Evolutionary conservation across 768 basidiomycete species (phyloP).

Genomic region (Filobasidium floriforme): DNA sequence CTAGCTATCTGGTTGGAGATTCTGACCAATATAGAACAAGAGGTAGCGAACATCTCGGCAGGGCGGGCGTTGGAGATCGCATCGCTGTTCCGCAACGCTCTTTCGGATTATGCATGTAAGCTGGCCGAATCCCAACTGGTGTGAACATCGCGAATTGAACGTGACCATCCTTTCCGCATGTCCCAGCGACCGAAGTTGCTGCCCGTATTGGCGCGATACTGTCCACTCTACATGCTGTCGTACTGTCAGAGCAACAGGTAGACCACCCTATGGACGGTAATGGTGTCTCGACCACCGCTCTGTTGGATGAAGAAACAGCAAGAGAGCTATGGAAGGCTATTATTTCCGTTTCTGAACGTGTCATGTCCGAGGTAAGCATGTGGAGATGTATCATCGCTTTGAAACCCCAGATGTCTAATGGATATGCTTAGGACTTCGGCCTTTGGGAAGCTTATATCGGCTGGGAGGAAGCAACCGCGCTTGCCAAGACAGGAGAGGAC

Average conservation of each 20-base stretch:
- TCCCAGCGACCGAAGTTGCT: too few species aligned
- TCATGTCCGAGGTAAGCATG: background rate
- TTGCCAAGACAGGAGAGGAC: conserved; percentile 6
- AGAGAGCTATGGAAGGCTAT: conserved; percentile 5
- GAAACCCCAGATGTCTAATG: too few species aligned
- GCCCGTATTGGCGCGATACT: too few species aligned
- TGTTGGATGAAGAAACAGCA: conserved; percentile 9
- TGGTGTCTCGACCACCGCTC: background rate
- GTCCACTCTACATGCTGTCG: too few species aligned
- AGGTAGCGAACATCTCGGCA: background rate
- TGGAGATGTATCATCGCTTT: too few species aligned
- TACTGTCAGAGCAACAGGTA: too few species aligned
- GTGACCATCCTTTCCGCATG: too few species aligned
- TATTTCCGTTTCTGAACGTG: background rate
- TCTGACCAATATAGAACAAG: conserved; percentile 1
- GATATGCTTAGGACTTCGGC: background rate
- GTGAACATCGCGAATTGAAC: too few species aligned
- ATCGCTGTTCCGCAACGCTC: background rate
- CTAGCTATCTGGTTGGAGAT: conserved; percentile 19
- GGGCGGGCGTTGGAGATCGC: background rate
- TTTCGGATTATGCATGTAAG: background rate
- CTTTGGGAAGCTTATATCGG: conserved; percentile 16
- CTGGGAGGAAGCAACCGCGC: conserved; percentile 17
- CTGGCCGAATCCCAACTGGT: background rate
- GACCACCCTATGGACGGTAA: too few species aligned